Base-by-base conservation (phyloP, 169 alveolate species). In the Eimeria necatrix region DNA sequence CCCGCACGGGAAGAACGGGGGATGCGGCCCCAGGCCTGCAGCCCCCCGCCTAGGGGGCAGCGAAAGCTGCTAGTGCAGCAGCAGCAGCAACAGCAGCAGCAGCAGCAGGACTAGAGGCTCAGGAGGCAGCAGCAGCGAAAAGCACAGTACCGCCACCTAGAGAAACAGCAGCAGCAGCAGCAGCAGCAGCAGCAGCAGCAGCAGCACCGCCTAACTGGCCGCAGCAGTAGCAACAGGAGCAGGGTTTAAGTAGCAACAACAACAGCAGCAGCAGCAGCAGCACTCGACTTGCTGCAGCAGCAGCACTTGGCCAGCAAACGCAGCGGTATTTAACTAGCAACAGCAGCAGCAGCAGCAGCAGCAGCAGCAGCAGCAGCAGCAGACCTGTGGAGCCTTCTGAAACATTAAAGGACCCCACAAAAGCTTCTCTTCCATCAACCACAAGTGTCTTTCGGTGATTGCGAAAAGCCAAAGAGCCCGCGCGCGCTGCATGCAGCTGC, bases 391-490 rank as follows among this genome's bases (percentile, higher is more conserved):
- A 53, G 59, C 56, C 91, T 52, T 56, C 78, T 4, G 91, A 52
- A 9, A 84, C 76, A 51, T 84, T 84, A 10, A 84, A 18, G 20
- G 91, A 84, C 41, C 91, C 91, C 10, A 84, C 78, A 26, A 84
- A 84, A 24, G 91, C 91, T 52, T n/a, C 52, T 41, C 32, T 24
- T 16, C 91, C 91, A 24, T 84, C 91, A 46, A 84, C 78, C 10
- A 84, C 56, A 18, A 84, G 91, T 4, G 12, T 84, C 56, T 84
- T 84, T 41, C 91, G 76, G 78, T 84, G 91, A 49, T 84, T 76
- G 4, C 91, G 76, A 41, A 84, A 84, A 14, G 91, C 73, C 6
- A 84, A 14, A 16, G 91, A 76, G 53, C 91, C 91, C 56, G 56
- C 91, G n/a, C 56, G 49, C 41, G 49, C 78, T 4, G 78, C 76